Evolutionary conservation across 2,329 filamentous ascomycete genomes (phyloP).

Genomic region (Curvularia eragrostidis): DNA sequence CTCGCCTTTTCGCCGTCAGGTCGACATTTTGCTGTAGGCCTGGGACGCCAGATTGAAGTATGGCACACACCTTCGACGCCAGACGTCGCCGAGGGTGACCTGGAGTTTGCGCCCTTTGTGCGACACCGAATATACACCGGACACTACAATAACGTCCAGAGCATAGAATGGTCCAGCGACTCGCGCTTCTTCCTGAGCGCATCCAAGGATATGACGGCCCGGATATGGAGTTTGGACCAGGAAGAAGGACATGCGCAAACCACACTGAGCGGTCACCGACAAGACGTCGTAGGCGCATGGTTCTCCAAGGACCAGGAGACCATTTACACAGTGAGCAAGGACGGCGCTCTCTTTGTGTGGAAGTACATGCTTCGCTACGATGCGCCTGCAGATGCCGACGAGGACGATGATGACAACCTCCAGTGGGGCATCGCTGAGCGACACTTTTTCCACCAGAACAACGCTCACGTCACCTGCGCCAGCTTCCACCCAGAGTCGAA

Average conservation of each 20-base stretch:
- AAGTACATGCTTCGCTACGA: slow-evolving; percentile 73
- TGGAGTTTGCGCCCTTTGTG: slow-evolving; percentile 96
- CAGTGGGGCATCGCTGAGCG: slow-evolving; percentile 91
- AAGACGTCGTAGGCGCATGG: slow-evolving; percentile 92
- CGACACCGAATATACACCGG: slow-evolving; percentile 83
- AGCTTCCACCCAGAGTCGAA: slow-evolving; percentile 85
- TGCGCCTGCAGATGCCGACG: slow-evolving; percentile 59
- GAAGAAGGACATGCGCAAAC: slow-evolving; percentile 91
- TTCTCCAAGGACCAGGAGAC: slow-evolving; percentile 94
- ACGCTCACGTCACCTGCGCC: slow-evolving; percentile 86
- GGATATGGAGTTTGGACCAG: slow-evolving; percentile 91
- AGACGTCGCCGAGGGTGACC: slow-evolving; percentile 78
- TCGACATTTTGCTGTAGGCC: slow-evolving; percentile 84
- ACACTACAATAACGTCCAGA: slow-evolving; percentile 85
- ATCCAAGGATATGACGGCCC: slow-evolving; percentile 88
- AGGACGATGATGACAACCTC: slow-evolving; percentile 71
- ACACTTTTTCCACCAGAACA: slow-evolving; percentile 93
- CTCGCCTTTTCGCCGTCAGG: slow-evolving; percentile 92
- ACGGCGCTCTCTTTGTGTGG: slow-evolving; percentile 96
- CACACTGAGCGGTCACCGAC: slow-evolving; percentile 86
- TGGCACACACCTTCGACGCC: slow-evolving; percentile 96
- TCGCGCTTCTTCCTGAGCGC: slow-evolving; percentile 93
- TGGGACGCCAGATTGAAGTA: slow-evolving; percentile 88
- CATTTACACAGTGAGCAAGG: slow-evolving; percentile 95
- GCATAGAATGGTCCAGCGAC: slow-evolving; percentile 94